Base-by-base conservation (phyloP, 2,329 filamentous ascomycete species). In the Blastomyces emzantsi region DNA sequence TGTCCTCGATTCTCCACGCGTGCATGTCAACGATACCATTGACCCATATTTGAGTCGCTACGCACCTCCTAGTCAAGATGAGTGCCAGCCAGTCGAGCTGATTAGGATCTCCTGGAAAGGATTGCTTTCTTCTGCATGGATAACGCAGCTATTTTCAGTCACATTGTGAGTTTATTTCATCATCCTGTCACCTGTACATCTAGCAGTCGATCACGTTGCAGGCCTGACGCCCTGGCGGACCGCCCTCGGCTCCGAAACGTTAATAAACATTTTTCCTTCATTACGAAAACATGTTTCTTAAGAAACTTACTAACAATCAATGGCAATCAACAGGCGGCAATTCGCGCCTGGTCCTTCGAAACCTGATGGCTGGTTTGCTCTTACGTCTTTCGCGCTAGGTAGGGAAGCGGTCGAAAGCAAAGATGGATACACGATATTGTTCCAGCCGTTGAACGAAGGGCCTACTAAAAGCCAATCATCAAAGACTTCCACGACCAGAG, bases 31-130 rank as follows among this genome's bases (percentile, higher is more conserved):
- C 49, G 76, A 80, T 65, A 66, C 69, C 17, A 71, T 78, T 39
- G 78, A 80, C 62, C 73, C 77, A 9, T 80, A 76, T 65, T 69
- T 80, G 30, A 75, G 76, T 66, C 76, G 78, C 17, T 80, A 80
- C 65, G 67, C 66, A 28, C 73, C 78, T 5, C 75, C 77, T 13
- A 60, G 72, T 8, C 65, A 64, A n/a, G 71, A 73, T 19, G 63
- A 70, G 5, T 64, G 65, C 22, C 66, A 62, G 9, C 15, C 67
- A 3, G 64, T 65, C 17, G 68, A 74, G 63, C 64, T 78, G 3
- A 67, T 80, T 19, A 74, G 69, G 28, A 52, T 79, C n/a, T 75
- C 71, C 63, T 81, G 78, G 78, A 72, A 71, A 36, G 79, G 78
- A 0, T 63, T 80, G 22, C 72, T 80, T 43, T 69, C 76, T 9